These are phyloP conservation scores for Fomitiporia mediterranea DNA, from an alignment of 1,284 basidiomycete genomes.

Conservation along the genomic window DNA sequence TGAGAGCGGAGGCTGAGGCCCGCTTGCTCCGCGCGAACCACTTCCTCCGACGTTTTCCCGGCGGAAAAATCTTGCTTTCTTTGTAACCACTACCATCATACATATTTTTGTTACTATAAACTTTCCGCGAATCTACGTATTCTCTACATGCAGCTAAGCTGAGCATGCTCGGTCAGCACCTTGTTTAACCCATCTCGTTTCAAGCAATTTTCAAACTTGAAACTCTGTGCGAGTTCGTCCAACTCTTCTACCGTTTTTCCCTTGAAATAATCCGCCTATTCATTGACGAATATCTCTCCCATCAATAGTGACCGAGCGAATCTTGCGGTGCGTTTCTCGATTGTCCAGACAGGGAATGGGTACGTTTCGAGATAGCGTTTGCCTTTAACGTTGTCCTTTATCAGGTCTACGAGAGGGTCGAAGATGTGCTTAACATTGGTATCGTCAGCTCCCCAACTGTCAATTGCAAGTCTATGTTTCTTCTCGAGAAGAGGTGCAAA, in stretches of 20 bases:
- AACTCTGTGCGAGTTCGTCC: slow-evolving; percentile 47
- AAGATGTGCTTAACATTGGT: slow-evolving; percentile 46
- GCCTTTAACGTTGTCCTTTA: slow-evolving; percentile 41
- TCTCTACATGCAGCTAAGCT: no score
- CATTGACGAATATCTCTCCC: slow-evolving; percentile 34
- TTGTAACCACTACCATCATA: neutral
- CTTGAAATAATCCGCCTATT: slow-evolving; percentile 37
- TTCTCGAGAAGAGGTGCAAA: slow-evolving; percentile 58
- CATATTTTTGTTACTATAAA: no score
- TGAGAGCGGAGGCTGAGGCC: neutral
- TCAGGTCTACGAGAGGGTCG: slow-evolving; percentile 51
- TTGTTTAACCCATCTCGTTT: slow-evolving; percentile 41
- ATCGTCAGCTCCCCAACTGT: slow-evolving; percentile 62
- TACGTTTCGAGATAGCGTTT: slow-evolving; percentile 42
- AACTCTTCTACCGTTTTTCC: slow-evolving; percentile 35
- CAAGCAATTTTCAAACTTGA: slow-evolving; percentile 50
- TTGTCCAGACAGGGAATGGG: slow-evolving; percentile 47
- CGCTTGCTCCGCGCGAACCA: neutral
- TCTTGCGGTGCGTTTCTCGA: slow-evolving; percentile 28
- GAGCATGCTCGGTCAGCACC: slow-evolving; percentile 35
- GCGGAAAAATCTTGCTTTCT: no score
- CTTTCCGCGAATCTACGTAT: no score
- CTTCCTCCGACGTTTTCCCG: neutral
- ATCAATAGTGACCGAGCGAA: slow-evolving; percentile 35
- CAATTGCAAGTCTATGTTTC: slow-evolving; percentile 58